Conservation (phyloP, 257 asterid species). For the Petrea volubilis region DNA sequence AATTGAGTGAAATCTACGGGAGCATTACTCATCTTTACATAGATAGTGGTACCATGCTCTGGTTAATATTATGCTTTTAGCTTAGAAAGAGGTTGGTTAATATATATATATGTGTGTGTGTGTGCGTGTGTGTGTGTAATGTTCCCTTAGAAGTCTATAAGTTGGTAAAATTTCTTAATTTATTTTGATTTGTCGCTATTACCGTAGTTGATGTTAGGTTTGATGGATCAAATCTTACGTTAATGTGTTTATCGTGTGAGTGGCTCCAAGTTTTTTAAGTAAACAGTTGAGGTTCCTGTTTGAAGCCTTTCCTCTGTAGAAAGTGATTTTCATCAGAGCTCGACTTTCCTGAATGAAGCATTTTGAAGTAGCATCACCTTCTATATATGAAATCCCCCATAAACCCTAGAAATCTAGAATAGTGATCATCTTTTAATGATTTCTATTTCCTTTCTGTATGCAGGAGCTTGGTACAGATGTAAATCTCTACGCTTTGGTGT, state of each 20-base stretch:
- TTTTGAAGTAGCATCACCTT: background rate
- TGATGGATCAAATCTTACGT: background rate
- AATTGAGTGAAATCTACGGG: background rate
- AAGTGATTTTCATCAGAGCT: background rate
- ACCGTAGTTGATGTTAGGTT: background rate
- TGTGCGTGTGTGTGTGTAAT: no score
- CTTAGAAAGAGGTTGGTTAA: background rate
- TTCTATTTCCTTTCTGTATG: background rate
- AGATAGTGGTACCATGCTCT: background rate
- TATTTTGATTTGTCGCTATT: background rate
- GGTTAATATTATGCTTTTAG: background rate
- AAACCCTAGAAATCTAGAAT: background rate
- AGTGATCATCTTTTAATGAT: background rate
- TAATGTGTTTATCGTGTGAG: background rate
- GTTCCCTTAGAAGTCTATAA: background rate
- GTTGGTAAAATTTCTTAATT: background rate
- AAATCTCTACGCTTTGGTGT: slow-evolving; percentile 70
- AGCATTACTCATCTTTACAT: background rate
- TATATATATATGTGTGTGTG: no score
- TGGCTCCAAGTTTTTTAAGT: background rate
- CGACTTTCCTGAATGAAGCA: background rate
- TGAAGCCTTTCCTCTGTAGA: background rate
- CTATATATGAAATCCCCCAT: background rate
- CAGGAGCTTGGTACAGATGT: slow-evolving; percentile 73
- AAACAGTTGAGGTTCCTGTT: background rate